Evolutionary conservation across 768 basidiomycete genomes (phyloP), one percentile per base, ranked within the genome.

Genomic region (Phylloporus sp.): DNA sequence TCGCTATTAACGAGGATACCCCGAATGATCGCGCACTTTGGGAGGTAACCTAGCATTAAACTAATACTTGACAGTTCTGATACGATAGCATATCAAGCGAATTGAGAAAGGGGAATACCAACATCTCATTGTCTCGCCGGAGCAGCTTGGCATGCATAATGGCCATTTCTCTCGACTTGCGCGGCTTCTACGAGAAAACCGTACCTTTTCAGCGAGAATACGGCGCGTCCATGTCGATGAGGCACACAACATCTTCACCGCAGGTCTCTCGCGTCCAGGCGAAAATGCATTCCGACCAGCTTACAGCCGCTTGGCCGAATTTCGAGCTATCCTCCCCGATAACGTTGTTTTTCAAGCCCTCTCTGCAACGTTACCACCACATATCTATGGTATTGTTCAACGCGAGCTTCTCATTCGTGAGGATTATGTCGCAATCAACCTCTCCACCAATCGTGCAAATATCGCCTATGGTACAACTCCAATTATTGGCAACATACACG

Each of bases 41-140:
- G 35, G n/a, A n/a, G 35, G 35, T 35, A 29, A 11, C 6, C 28
- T n/a, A n/a, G n/a, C n/a, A n/a, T n/a, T n/a, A 29, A 6, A 29
- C 28, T 29, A 6, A 6, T 29, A 29, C 28, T 6, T 29, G 28
- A 11, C 28, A 11, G 11, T 29, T 6, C 28, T 29, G 11, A 29
- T 29, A 29, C 28, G 28, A 6, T 29, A 6, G 6, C 12, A 6
- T 29, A 29, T 29, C 6, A 29, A 29, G 28, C 12, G 6, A 11
- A 29, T 29, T 29, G 28, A 29, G 28, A 29, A 29, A 29, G 39
- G 39, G 5, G 2, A 40, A 3, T 40, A 43, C 28, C 43, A 56
- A 5, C 50, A 56, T 28, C 15, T 52, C 3, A 52, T 56, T 2
- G 49, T 56, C 7, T 56, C 43, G 2, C 55, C 47, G 0, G 50